phyloP scores from a whole-genome alignment of 1,139 yeast genomes.

The Suhomyces ambrosiae region DNA sequence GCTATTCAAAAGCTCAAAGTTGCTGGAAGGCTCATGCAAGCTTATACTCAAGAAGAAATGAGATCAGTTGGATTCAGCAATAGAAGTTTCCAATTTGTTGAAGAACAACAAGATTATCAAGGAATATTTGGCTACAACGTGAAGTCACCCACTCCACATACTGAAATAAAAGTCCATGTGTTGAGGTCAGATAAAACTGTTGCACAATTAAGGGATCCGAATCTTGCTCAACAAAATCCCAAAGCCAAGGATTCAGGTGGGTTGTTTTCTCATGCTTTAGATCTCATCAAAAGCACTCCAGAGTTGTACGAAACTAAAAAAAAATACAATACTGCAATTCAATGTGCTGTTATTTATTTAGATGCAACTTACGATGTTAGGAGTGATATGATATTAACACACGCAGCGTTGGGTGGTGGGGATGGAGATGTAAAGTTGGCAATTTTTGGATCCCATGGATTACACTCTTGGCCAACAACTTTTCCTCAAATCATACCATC shows the following conservation, averaged over 20 bases:
- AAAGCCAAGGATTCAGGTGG: constrained; percentile 75
- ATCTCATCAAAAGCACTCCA: constrained; percentile 54
- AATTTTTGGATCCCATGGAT: constrained; percentile 90
- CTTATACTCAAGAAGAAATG: constrained; percentile 93
- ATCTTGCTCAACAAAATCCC: constrained; percentile 84
- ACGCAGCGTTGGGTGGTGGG: constrained; percentile 96
- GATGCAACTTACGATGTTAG: constrained; percentile 82
- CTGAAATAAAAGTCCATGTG: constrained; percentile 76
- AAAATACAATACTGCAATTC: constrained; percentile 48
- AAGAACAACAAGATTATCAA: constrained; percentile 49
- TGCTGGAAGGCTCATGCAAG: constrained; percentile 90
- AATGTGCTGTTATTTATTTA: constrained; percentile 81
- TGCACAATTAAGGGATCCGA: constrained; percentile 72
- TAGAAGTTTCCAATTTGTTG: constrained; percentile 76
- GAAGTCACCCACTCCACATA: constrained; percentile 46
- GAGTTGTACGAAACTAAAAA: constrained; percentile 25
- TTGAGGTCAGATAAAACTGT: constrained; percentile 66
- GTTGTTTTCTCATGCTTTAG: constrained; percentile 75
- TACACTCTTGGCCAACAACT: constrained; percentile 85
- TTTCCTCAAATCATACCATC: constrained; percentile 69
- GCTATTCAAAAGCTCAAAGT: constrained; percentile 78
- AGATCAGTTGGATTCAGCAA: constrained; percentile 74
- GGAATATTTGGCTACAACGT: constrained; percentile 41
- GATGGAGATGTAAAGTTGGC: constrained; percentile 70
- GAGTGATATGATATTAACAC: constrained; percentile 67